These are phyloP conservation scores for Fennellomyces sp. DNA, from an alignment of 371 early-diverging fungal genomes.

Conservation along the genomic window DNA sequence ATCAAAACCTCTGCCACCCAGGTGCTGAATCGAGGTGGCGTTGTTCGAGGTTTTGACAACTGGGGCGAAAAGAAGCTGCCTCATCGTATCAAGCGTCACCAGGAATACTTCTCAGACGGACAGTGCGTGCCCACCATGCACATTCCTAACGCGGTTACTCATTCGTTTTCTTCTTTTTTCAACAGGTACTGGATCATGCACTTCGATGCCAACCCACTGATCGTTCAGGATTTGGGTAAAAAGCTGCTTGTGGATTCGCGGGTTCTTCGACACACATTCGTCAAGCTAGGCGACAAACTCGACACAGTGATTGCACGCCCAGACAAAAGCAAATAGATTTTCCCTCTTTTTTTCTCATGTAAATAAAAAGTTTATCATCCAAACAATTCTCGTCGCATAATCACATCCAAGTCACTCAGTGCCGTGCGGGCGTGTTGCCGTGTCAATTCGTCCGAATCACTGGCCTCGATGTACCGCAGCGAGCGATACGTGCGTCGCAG, in stretches of 20 bases:
- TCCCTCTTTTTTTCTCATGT: not conserved
- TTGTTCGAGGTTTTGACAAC: constrained; percentile 75
- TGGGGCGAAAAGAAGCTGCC: constrained; percentile 66
- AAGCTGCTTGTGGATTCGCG: constrained; percentile 71
- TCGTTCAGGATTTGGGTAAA: constrained; percentile 62
- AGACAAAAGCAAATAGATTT: constrained; percentile 51
- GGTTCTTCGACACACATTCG: constrained; percentile 76
- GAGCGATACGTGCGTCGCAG: constrained; percentile 59
- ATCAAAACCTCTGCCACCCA: constrained; percentile 68
- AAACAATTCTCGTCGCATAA: constrained; percentile 56
- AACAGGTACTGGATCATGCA: constrained; percentile 78
- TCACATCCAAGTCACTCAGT: constrained; percentile 63
- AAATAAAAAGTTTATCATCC: constrained; percentile 10
- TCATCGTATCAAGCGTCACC: constrained; percentile 71
- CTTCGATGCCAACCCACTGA: constrained; percentile 75
- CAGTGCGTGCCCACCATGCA: constrained; percentile 43
- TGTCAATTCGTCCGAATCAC: constrained; percentile 71
- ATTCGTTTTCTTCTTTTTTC: not conserved
- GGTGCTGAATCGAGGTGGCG: constrained; percentile 77
- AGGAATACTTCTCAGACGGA: constrained; percentile 65
- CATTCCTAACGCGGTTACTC: not conserved
- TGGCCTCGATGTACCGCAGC: constrained; percentile 64
- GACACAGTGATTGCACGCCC: constrained; percentile 61
- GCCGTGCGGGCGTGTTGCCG: constrained; percentile 68
- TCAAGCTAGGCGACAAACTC: constrained; percentile 74